Conservation (phyloP, 495 filamentous ascomycete genomes). For the Neurospora africana region DNA sequence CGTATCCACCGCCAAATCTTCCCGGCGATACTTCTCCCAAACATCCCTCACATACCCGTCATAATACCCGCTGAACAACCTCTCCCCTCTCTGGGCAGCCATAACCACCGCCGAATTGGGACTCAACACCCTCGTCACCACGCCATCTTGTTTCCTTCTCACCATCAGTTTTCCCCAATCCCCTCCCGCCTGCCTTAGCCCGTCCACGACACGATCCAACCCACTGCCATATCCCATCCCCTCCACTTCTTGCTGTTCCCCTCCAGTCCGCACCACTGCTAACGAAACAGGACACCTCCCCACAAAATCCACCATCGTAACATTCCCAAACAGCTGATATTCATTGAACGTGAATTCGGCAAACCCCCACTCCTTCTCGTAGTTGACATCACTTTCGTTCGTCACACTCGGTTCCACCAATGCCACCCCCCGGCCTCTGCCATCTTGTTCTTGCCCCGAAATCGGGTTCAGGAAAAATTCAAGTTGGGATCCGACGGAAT, state of each 20-base stretch:
- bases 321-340: conserved; percentile 61
- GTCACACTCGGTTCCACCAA: conserved; percentile 62
- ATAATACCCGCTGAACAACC: conserved; percentile 53
- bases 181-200: conserved; percentile 31
- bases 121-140: conserved; percentile 41
- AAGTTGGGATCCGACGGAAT: conserved; percentile 47
- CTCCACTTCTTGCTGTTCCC: conserved; percentile 42
- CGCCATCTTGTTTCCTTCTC: not conserved
- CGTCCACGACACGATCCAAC: not conserved
- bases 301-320: conserved; percentile 67
- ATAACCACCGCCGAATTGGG: conserved; percentile 53
- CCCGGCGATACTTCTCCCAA: conserved; percentile 47
- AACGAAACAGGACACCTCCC: conserved; percentile 1
- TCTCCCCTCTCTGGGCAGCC: conserved; percentile 15
- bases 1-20: conserved; percentile 50
- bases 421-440: conserved; percentile 32
- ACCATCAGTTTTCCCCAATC: conserved; percentile 59
- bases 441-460: not conserved
- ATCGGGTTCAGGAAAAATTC: conserved; percentile 59
- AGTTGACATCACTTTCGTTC: conserved; percentile 56
- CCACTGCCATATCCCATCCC: conserved; percentile 22
- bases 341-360: conserved; percentile 65
- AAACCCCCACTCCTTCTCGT: conserved; percentile 55
- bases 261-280: conserved; percentile 4
- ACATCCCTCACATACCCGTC: conserved; percentile 52